Percentiles rank a stretch among this genome's conserved stretches.
phyloP scores from a whole-genome alignment of 2,329 filamentous ascomycete species.

The Nemania diffusa region DNA sequence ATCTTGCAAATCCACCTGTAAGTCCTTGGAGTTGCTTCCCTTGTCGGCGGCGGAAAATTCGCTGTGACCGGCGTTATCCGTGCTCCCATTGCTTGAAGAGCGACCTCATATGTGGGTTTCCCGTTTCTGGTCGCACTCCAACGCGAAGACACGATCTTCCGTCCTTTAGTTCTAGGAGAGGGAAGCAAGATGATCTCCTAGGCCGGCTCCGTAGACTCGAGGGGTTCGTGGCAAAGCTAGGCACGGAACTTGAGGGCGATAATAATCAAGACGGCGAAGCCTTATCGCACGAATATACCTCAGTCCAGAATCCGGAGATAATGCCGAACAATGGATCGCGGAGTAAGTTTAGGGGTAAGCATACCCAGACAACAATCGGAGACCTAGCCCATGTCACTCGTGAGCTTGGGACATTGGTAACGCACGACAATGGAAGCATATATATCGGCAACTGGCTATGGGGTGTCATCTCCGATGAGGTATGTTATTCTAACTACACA shows the following conservation, averaged over 20 bases:
- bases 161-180: conserved; percentile 12
- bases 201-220: conserved; percentile 24
- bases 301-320: background rate
- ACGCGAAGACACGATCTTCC: conserved; percentile 25
- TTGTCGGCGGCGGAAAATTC: conserved; percentile 19
- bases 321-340: background rate
- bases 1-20: conserved; percentile 2
- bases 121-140: conserved; percentile 25
- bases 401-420: conserved; percentile 24
- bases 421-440: conserved; percentile 17
- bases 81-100: conserved; percentile 20
- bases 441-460: conserved; percentile 28
- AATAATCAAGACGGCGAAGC: background rate
- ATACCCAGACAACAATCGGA: background rate
- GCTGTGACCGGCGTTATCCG: conserved; percentile 16
- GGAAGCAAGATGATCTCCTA: conserved; percentile 21
- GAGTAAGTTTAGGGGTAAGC: background rate
- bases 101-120: conserved; percentile 19
- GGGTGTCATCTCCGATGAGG: conserved; percentile 26
- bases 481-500: background rate
- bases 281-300: background rate
- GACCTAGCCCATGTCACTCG: conserved; percentile 17
- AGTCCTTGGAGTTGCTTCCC: conserved; percentile 28
- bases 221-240: conserved; percentile 14
- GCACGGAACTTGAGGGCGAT: background rate